Evolutionary conservation across 1,284 basidiomycete genomes (phyloP).

Genomic region (Caloboletus firmus): DNA sequence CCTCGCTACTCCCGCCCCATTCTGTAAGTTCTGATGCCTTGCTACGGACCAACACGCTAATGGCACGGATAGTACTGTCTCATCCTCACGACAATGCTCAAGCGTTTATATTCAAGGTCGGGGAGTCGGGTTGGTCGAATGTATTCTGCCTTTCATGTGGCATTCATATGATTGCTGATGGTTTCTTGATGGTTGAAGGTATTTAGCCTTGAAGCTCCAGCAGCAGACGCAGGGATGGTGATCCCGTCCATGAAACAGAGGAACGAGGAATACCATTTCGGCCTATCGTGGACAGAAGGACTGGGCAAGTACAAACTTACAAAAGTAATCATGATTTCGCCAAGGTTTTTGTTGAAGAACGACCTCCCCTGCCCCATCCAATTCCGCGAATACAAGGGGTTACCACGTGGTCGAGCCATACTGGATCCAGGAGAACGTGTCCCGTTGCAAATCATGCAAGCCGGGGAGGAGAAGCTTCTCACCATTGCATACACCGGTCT

Average conservation of each 20-base stretch:
- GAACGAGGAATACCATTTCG: constrained; percentile 82
- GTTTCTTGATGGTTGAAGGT: constrained; percentile 42
- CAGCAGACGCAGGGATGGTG: constrained; percentile 85
- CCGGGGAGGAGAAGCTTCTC: constrained; percentile 69
- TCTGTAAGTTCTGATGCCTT: constrained; percentile 55
- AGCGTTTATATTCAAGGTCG: constrained; percentile 81
- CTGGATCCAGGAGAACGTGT: constrained; percentile 69
- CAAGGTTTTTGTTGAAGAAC: constrained; percentile 92
- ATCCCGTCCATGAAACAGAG: constrained; percentile 68
- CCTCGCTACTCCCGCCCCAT: constrained; percentile 63
- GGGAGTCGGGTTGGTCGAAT: constrained; percentile 92
- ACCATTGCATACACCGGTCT: constrained; percentile 85
- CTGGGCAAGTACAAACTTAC: constrained; percentile 95
- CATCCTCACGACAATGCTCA: constrained; percentile 83
- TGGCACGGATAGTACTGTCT: constrained; percentile 71
- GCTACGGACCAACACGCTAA: constrained; percentile 40
- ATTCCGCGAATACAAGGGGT: constrained; percentile 83
- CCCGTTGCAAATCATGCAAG: constrained; percentile 70
- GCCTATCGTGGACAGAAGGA: constrained; percentile 92
- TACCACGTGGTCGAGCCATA: constrained; percentile 66
- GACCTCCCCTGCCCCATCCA: constrained; percentile 68
- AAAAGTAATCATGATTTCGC: constrained; percentile 91
- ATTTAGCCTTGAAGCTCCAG: constrained; percentile 88
- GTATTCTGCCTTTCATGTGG: constrained; percentile 38
- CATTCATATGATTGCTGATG: background rate